Base-by-base conservation (phyloP, 768 basidiomycete species). In the Lactarius akahatsu region DNA sequence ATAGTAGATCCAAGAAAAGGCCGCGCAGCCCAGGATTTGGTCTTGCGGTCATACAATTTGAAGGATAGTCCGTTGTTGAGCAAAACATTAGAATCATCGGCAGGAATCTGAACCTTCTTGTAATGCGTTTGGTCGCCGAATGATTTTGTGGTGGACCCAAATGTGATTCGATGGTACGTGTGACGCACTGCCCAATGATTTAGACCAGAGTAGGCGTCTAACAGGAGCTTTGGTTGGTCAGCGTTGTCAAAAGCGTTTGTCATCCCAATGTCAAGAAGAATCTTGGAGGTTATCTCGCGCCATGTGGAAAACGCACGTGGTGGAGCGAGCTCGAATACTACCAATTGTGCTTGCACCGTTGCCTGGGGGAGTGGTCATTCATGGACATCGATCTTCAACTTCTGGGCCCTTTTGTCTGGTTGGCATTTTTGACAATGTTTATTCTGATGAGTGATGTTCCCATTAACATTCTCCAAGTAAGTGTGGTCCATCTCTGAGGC, bases 281-380 rank as follows among this genome's bases (percentile, higher is more conserved):
- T 52, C 26, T 52, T 23, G 23, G 2, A 52, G 5, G 50, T 52
- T 52, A 52, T 26, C 4, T 26, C 47, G 13, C 62, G 47, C 62
- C 62, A 63, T 16, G 34, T 3, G 18, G 62, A 54, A 28, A 63
- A 63, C 6, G 40, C 38, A 20, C 34, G 32, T 18, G 62, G 62
- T 13, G 28, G 32, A n/a, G 23, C 5, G 2, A 52, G 23, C 2
- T 52, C 50, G 23, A 52, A 52, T 13, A 52, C 15, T 6, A 13
- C 23, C 15, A 23, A 15, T 15, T 34, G 34, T 16, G 62, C 36
- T 20, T 32, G 11, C 16, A 2, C 13, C 13, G 26, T 26, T 2
- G 26, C 13, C 23, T 26, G 50, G 4, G 50, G 50, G 2, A 52
- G 50, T 26, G 50, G 50, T 26, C 50, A 52, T 52, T 52, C 50